Evolutionary conservation across 2,329 filamentous ascomycete species (phyloP), one percentile per base, ranked within the genome.

Genomic region (Penicillium sp.): DNA sequence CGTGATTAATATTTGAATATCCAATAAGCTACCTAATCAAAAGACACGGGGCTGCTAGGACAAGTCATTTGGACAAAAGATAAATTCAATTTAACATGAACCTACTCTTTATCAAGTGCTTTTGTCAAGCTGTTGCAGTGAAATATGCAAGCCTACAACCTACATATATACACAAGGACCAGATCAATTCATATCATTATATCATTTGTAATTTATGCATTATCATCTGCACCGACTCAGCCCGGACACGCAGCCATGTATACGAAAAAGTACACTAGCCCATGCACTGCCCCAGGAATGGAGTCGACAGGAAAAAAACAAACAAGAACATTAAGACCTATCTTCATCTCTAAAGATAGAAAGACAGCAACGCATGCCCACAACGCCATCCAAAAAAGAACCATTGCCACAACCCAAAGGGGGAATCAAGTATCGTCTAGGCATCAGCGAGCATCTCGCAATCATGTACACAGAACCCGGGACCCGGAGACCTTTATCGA

Each of bases 361-460:
- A 52, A 25, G 29, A 51, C 3, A 33, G 19, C 21, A 19, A 19
- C 10, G 42, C 17, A 35, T 45, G 13, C 27, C 27, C 29, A 52
- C 8, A 41, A 50, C 37, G 49, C 49, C 49, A n/a, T 25, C 21
- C 53, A 35, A 29, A 21, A 25, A 27, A 23, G 29, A 31, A 40
- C 47, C 46, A n/a, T n/a, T 43, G 54, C 37, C 54, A 52, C 19
- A 52, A 31, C 15, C 38, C 50, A 52, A 31, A 52, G 33, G 46
- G 54, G 54, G 47, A 56, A 56, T 56, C 54, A 56, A 51, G 47
- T 50, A 47, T 58, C 43, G 45, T 54, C 40, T 54, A 38, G 38
- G 38, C 31, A 33, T 33, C 31, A 33, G 31, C 31, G 31, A 33
- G 31, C 31, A 33, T 33, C 31, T 33, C 31, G 12, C 12, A 33